Percentiles rank a stretch among this genome's conserved stretches.
Conservation (phyloP, 345 rosid species). For the Iberis pinnata region DNA sequence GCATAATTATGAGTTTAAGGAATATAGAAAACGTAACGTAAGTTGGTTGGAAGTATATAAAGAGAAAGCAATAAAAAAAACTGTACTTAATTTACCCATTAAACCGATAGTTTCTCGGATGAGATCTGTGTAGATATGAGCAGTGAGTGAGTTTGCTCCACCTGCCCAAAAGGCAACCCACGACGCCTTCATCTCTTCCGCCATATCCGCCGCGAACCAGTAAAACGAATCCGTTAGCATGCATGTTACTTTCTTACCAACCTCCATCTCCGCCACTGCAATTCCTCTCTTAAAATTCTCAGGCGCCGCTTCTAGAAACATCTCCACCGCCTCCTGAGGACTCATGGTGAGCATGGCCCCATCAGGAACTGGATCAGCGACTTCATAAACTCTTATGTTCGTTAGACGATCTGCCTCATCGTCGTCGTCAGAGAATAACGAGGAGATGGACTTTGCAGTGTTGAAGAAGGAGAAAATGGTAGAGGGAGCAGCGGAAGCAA, state of each 20-base stretch:
- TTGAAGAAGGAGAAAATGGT: conserved; percentile 48
- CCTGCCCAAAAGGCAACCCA: conserved; percentile 48
- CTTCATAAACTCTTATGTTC: conserved; percentile 37
- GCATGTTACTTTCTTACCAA: conserved; percentile 37
- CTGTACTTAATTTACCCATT: conserved; percentile 4
- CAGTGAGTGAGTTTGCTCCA: conserved; percentile 36
- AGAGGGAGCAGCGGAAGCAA: conserved; percentile 39
- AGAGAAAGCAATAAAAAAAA: too few species aligned
- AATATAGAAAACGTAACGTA: too few species aligned
- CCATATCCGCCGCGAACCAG: conserved; percentile 39
- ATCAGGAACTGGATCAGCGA: conserved; percentile 30
- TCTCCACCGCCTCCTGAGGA: conserved; percentile 39
- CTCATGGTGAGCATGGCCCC: conserved; percentile 24
- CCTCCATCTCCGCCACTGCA: conserved; percentile 32
- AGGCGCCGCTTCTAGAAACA: conserved; percentile 38
- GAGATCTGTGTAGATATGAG: conserved; percentile 37
- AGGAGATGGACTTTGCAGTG: conserved; percentile 35
- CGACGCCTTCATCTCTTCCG: conserved; percentile 28
- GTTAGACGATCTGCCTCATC: conserved; percentile 3
- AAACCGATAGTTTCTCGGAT: conserved; percentile 25
- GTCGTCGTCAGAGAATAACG: conserved; percentile 19
- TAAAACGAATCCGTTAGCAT: conserved; percentile 50
- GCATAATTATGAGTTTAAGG: too few species aligned
- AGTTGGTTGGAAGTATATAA: too few species aligned
- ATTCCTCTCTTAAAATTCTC: conserved; percentile 30